These are phyloP conservation scores for Lyophyllum atratum DNA, from an alignment of 768 basidiomycete genomes.

Conservation along the genomic window DNA sequence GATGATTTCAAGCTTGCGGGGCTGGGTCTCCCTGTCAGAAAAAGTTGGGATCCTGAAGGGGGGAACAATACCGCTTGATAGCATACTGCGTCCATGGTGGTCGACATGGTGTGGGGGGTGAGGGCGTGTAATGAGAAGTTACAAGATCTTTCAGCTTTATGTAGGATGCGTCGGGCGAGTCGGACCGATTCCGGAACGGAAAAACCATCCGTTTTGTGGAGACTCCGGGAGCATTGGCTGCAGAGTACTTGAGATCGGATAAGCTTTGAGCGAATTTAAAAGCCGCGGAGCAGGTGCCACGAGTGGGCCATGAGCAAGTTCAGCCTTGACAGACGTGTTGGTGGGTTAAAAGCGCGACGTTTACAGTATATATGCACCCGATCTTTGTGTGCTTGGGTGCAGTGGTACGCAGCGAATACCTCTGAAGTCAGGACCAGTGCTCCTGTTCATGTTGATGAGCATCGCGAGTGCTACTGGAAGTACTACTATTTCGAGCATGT, in stretches of 20 bases:
- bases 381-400: too few species aligned
- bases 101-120: slow-evolving; percentile 9
- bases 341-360: too few species aligned
- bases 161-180: not conserved
- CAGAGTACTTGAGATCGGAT: too few species aligned
- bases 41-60: not conserved
- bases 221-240: too few species aligned
- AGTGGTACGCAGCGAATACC: too few species aligned
- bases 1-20: slow-evolving; percentile 53
- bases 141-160: not conserved
- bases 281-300: not conserved
- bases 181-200: slow-evolving; percentile 4
- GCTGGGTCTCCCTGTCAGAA: slow-evolving; percentile 25
- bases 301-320: not conserved
- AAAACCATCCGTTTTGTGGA: too few species aligned
- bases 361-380: too few species aligned
- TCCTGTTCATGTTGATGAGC: too few species aligned
- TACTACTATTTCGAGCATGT: not conserved
- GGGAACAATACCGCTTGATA: slow-evolving; percentile 55
- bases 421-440: too few species aligned
- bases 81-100: slow-evolving; percentile 73
- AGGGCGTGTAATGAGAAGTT: not conserved
- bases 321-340: not conserved
- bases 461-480: too few species aligned
- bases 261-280: not conserved